Percentiles rank a stretch among this genome's conserved stretches.
These are phyloP conservation scores for Candida schatavii DNA, from an alignment of 805 yeast species.

Conservation along the genomic window DNA sequence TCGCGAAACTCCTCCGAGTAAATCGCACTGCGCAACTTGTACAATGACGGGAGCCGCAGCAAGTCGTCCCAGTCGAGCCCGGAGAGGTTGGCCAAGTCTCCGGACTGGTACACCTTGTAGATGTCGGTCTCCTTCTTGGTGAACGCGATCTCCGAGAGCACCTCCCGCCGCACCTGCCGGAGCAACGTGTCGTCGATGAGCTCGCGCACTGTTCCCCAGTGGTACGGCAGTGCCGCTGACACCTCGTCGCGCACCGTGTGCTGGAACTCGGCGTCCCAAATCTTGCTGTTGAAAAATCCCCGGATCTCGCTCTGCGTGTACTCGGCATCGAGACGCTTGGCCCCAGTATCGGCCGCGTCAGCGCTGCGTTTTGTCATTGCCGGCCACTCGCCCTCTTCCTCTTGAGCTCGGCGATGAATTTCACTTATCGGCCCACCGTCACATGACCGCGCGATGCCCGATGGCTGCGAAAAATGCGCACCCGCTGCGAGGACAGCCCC, in stretches of 20 bases:
- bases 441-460: no score
- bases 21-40: constrained; percentile 78
- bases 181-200: constrained; percentile 75
- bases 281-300: constrained; percentile 43
- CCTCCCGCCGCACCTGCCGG: constrained; percentile 79
- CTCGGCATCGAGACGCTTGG: constrained; percentile 9
- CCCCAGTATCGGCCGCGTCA: neutral
- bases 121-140: constrained; percentile 96
- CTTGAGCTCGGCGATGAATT: no score
- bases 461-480: no score
- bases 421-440: no score
- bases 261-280: constrained; percentile 46
- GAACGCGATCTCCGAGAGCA: constrained; percentile 78
- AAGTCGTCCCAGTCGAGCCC: constrained; percentile 79
- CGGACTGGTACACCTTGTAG: constrained; percentile 87
- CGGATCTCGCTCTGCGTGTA: constrained; percentile 35
- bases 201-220: constrained; percentile 81
- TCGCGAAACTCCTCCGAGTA: constrained; percentile 86
- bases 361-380: neutral
- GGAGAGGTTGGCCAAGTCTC: constrained; percentile 86
- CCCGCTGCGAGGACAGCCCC: no score
- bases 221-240: constrained; percentile 66
- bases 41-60: constrained; percentile 68
- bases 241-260: constrained; percentile 42
- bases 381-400: no score